These are phyloP conservation scores for Dryadomyces quercus-mongolicae DNA, from an alignment of 2,329 filamentous ascomycete species.

Conservation along the genomic window DNA sequence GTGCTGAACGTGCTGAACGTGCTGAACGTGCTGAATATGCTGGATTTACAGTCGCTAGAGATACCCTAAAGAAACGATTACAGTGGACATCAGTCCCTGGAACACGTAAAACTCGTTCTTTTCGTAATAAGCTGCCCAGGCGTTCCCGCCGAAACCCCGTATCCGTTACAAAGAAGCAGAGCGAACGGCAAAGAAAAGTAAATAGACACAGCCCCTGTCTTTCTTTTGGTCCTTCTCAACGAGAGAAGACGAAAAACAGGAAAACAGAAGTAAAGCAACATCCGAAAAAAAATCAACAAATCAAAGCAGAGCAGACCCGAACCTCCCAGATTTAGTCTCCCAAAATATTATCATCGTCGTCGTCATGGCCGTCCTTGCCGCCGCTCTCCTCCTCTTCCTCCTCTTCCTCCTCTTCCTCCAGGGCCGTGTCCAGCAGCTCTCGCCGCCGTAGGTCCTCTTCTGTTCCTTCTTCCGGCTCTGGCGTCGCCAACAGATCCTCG, in stretches of 20 bases:
- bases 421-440: conserved; percentile 39
- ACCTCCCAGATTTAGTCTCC: conserved; percentile 23
- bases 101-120: neutral
- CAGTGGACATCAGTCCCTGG: neutral
- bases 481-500: conserved; percentile 30
- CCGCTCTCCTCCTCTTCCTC: conserved; percentile 20
- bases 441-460: conserved; percentile 42
- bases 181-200: no score
- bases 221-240: no score
- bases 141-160: neutral
- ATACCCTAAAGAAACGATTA: neutral
- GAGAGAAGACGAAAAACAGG: neutral
- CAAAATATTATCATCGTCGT: conserved; percentile 31
- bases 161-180: neutral
- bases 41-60: no score
- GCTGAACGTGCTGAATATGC: no score
- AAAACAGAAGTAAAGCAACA: no score
- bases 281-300: neutral
- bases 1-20: no score
- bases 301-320: neutral
- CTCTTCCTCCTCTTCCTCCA: conserved; percentile 29
- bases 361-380: conserved; percentile 25
- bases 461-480: conserved; percentile 45
- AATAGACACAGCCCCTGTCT: no score
- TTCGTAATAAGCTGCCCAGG: neutral